A percentile compares a stretch with the other conserved stretches of the same genome.
These are phyloP conservation scores for Alternaria alternata DNA, from an alignment of 2,329 filamentous ascomycete genomes.

Conservation along the genomic window DNA sequence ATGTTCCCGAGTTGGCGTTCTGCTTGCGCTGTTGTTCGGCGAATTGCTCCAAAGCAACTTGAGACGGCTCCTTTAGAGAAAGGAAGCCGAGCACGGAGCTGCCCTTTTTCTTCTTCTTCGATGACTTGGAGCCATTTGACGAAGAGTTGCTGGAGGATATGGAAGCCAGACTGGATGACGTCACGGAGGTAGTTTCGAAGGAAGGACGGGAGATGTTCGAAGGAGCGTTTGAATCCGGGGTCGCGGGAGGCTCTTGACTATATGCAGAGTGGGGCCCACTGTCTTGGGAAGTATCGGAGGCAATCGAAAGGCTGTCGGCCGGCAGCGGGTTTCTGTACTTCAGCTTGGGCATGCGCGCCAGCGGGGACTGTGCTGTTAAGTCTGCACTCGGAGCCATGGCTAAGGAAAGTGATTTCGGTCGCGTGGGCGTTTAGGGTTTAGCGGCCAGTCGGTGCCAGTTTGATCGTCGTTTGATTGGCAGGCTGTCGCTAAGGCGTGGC, in stretches of 20 bases:
- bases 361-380: conserved; percentile 36
- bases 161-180: conserved; percentile 47
- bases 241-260: conserved; percentile 13
- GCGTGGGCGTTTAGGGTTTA: conserved; percentile 31
- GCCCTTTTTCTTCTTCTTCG: conserved; percentile 46
- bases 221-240: conserved; percentile 18
- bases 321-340: conserved; percentile 45
- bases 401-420: conserved; percentile 35
- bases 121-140: conserved; percentile 38
- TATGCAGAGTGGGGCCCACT: conserved; percentile 10
- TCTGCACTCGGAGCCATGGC: conserved; percentile 42
- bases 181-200: conserved; percentile 31
- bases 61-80: conserved; percentile 59
- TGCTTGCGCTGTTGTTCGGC: conserved; percentile 55
- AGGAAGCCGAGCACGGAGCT: conserved; percentile 56
- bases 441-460: conserved; percentile 20
- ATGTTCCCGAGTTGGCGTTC: conserved; percentile 33
- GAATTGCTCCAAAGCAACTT: conserved; percentile 56
- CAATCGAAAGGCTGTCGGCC: conserved; percentile 30
- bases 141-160: conserved; percentile 33
- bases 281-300: conserved; percentile 13
- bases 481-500: conserved; percentile 21
- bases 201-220: conserved; percentile 20
- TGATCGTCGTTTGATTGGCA: conserved; percentile 31
- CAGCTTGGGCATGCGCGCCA: conserved; percentile 45